Conservation (phyloP, 177 flowering plant species). For the Vitis hybrid region DNA sequence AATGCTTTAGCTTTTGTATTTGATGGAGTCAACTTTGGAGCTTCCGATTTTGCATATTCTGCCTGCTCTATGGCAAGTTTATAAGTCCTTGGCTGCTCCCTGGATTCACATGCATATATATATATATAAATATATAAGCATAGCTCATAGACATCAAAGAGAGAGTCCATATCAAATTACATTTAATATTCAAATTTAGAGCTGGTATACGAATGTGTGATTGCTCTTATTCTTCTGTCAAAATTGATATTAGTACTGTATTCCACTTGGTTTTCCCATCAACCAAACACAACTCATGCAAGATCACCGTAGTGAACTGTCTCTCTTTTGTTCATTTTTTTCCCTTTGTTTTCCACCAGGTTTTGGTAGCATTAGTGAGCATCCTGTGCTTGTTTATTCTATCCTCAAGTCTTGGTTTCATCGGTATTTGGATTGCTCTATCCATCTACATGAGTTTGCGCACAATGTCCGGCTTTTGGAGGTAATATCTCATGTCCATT, state of each 20-base stretch:
- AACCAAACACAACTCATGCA: too few relatives aligned
- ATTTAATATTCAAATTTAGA: too few relatives aligned
- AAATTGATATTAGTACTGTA: too few relatives aligned
- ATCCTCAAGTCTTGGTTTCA: slow-evolving; percentile 52
- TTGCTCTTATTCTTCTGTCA: too few relatives aligned
- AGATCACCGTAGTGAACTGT: neutral
- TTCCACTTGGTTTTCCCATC: too few relatives aligned
- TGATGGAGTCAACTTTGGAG: slow-evolving; percentile 86
- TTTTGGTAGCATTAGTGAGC: slow-evolving; percentile 66
- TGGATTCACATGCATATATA: too few relatives aligned
- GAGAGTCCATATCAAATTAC: too few relatives aligned
- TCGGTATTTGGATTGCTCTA: slow-evolving; percentile 83
- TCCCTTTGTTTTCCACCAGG: slow-evolving; percentile 35
- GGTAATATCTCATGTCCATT: slow-evolving; percentile 34
- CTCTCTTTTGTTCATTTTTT: neutral
- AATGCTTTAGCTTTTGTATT: slow-evolving; percentile 81
- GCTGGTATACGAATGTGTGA: too few relatives aligned
- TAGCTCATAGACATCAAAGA: too few relatives aligned
- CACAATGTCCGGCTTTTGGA: slow-evolving; percentile 67
- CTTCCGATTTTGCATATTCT: slow-evolving; percentile 82
- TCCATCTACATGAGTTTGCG: slow-evolving; percentile 78
- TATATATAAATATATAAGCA: too few relatives aligned
- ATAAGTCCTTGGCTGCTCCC: neutral
- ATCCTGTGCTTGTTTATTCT: slow-evolving; percentile 53
- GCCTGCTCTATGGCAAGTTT: slow-evolving; percentile 75